phyloP scores from a whole-genome alignment of 257 asterid genomes.

The Osmanthus fragrans region DNA sequence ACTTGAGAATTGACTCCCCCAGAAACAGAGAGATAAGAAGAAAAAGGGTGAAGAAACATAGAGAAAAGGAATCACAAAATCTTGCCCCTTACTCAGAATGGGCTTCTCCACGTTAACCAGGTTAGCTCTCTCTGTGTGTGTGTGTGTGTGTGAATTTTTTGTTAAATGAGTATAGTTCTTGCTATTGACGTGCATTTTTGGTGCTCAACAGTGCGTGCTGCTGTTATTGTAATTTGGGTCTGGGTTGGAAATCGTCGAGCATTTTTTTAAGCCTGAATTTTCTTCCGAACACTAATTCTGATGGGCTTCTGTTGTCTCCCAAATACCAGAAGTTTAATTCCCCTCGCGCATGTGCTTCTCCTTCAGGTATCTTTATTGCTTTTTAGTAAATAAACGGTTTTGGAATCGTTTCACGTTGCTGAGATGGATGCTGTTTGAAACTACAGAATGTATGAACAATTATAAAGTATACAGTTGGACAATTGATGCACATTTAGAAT shows the following conservation, averaged over 20 bases:
- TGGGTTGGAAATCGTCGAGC: conserved; percentile 59
- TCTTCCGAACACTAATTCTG: conserved; percentile 23
- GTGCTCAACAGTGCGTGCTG: conserved; percentile 38
- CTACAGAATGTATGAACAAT: neutral
- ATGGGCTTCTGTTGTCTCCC: conserved; percentile 27
- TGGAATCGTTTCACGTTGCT: neutral
- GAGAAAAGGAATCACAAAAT: conserved; percentile 4
- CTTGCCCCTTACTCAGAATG: conserved; percentile 25
- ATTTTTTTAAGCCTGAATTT: conserved; percentile 42
- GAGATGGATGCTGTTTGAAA: neutral
- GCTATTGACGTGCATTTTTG: conserved; percentile 7
- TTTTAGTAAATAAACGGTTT: neutral
- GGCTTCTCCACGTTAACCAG: conserved; percentile 50
- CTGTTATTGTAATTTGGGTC: conserved; percentile 31
- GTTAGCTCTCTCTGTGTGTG: conserved; percentile 24
- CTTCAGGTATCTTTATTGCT: conserved; percentile 44
- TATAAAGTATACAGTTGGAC: too few species aligned
- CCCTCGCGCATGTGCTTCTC: conserved; percentile 46
- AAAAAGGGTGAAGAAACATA: conserved; percentile 7
- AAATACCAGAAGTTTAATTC: conserved; percentile 34
- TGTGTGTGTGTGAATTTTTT: neutral
- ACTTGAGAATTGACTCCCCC: neutral
- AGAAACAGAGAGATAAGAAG: conserved; percentile 23
- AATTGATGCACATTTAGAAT: too few species aligned
- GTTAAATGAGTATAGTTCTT: neutral